A percentile compares a stretch with the other conserved stretches of the same genome.
Evolutionary conservation across 208 protist species (phyloP).

Genomic region (Crithidia fasciculata): DNA sequence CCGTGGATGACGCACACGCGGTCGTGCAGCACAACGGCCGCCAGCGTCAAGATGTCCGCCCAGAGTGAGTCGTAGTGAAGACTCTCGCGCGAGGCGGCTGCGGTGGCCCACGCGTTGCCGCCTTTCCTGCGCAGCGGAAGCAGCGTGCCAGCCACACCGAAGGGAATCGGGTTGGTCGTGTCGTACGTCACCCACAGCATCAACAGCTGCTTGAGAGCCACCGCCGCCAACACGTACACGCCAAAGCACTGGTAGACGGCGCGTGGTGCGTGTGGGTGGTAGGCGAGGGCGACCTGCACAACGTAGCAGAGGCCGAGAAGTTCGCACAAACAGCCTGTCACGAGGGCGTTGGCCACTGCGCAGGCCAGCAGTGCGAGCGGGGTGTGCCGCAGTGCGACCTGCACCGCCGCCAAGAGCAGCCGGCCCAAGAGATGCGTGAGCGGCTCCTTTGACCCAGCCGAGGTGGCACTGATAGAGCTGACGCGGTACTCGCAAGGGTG

Average conservation of each 20-base stretch:
- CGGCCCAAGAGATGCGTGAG: slow-evolving; percentile 21
- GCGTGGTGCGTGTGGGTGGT: slow-evolving; percentile 53
- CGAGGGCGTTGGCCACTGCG: slow-evolving; percentile 41
- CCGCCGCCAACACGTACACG: slow-evolving; percentile 41
- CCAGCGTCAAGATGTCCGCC: slow-evolving; percentile 27
- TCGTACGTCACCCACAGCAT: slow-evolving; percentile 10
- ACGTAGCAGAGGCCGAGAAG: slow-evolving; percentile 46
- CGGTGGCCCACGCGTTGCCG: not conserved
- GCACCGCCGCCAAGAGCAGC: slow-evolving; percentile 27
- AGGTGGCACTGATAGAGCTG: not conserved
- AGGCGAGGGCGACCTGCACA: slow-evolving; percentile 50
- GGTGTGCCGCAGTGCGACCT: slow-evolving; percentile 46
- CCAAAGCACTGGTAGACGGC: slow-evolving; percentile 34
- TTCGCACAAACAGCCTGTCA: slow-evolving; percentile 60
- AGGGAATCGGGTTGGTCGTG: not conserved
- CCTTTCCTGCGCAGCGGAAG: slow-evolving; percentile 11
- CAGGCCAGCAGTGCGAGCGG: slow-evolving; percentile 34
- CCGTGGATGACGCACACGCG: slow-evolving; percentile 28
- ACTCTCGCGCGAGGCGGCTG: slow-evolving; percentile 7
- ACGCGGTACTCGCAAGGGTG: slow-evolving; percentile 38
- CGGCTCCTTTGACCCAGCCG: not conserved
- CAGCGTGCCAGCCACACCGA: slow-evolving; percentile 12
- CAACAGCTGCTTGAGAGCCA: slow-evolving; percentile 47
- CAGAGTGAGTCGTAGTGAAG: slow-evolving; percentile 28
- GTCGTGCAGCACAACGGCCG: slow-evolving; percentile 21